Percentiles rank a stretch among this genome's conserved stretches.
These are phyloP conservation scores for Neolecta irregularis DNA, from an alignment of 1,139 yeast genomes.

Conservation along the genomic window DNA sequence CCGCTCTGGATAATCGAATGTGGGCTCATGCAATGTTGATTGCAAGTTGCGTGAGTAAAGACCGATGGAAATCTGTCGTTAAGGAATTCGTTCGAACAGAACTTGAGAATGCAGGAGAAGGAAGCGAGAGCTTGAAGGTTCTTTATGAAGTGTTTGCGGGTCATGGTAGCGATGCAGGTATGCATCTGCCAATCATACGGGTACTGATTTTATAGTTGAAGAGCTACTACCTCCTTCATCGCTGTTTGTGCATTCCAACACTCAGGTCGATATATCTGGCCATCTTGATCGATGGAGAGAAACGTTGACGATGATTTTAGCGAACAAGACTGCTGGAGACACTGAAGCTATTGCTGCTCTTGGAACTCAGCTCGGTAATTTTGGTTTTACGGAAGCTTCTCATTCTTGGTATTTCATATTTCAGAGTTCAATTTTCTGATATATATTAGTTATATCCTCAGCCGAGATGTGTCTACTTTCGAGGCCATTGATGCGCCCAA, in stretches of 20 bases:
- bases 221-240: constrained; percentile 12
- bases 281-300: constrained; percentile 23
- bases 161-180: constrained; percentile 38
- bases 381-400: constrained; percentile 23
- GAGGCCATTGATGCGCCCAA: constrained; percentile 18
- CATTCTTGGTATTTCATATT: constrained; percentile 19
- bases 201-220: too few relatives aligned
- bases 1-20: constrained; percentile 47
- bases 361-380: constrained; percentile 21
- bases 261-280: constrained; percentile 2
- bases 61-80: constrained; percentile 45
- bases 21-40: constrained; percentile 68
- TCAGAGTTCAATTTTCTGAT: constrained; percentile 1
- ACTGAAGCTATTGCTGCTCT: constrained; percentile 23
- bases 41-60: constrained; percentile 50
- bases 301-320: constrained; percentile 22
- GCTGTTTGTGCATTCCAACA: constrained; percentile 7
- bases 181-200: too few relatives aligned
- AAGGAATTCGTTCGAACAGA: constrained; percentile 34
- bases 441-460: constrained; percentile 16
- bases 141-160: constrained; percentile 54
- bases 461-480: constrained; percentile 19
- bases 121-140: constrained; percentile 43
- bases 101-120: constrained; percentile 23
- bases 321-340: constrained; percentile 23